Evolutionary conservation across 768 basidiomycete species (phyloP), one percentile per base, ranked within the genome.

Genomic region (Tylopilus vinaceipallidus): DNA sequence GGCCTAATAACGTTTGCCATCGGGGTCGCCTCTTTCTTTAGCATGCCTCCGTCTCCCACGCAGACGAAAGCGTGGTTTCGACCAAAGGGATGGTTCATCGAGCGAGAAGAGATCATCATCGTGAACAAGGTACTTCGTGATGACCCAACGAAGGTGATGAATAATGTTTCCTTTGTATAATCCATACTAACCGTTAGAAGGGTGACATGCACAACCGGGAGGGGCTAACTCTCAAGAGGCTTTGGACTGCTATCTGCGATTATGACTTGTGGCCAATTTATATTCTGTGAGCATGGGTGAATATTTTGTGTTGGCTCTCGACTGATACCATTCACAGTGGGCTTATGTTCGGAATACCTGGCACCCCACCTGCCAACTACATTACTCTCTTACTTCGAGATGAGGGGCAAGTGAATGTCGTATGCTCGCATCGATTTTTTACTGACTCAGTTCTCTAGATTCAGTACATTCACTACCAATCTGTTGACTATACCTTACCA

Each of bases 191-290:
- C 24, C 19, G 13, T 40, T 14, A 36, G 17, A n/a, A 56, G 53
- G 57, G 58, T 13, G 81, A 83, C 49, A 84, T 86, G 85, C 83
- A 84, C 65, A 86, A 86, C 53, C 78, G 85, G 35, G 77, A 87
- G 64, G 81, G 77, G 0, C 58, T 86, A 13, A 71, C 76, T 0
- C 30, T 74, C 6, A 72, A 69, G 55, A 70, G 76, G 5, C 60
- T 84, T 4, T 84, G 79, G 77, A 67, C 63, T 7, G 79, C 82
- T 0, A 44, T 83, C 8, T 75, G 73, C 32, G 84, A 86, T 59
- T 85, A 78, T 47, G 82, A 84, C 57, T 63, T 85, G 11, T 86
- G 83, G 83, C 84, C 84, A 0, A 41, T 86, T 17, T 86, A 87
- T 59, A 71, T 82, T 24, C 64, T 82, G 77, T 57, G 34, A 41